Percentiles rank a stretch among this genome's conserved stretches.
Evolutionary conservation across 768 basidiomycete species (phyloP).

Genomic region (Fistulinella prunicolor): DNA sequence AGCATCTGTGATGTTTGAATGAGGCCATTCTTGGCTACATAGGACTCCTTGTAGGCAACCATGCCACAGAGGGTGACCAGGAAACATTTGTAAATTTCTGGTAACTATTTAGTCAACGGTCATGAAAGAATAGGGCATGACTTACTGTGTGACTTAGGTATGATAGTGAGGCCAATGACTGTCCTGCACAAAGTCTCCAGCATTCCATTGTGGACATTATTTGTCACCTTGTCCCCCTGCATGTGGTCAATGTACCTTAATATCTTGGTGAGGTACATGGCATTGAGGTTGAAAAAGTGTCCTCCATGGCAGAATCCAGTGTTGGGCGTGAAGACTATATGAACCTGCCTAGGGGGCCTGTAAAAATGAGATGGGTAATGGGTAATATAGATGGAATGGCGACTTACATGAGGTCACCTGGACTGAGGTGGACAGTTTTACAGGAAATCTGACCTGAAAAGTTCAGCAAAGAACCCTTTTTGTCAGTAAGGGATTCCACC

Average conservation of each 20-base stretch:
- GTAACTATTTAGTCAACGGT: too few relatives aligned
- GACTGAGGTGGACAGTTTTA: not conserved
- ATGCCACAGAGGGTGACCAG: not conserved
- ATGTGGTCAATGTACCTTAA: not conserved
- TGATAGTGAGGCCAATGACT: not conserved
- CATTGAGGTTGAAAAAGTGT: slow-evolving; percentile 7
- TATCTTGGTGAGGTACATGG: not conserved
- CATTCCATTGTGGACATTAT: not conserved
- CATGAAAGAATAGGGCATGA: not conserved
- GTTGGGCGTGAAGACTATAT: slow-evolving; percentile 4
- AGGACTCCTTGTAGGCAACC: not conserved
- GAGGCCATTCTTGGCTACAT: too few relatives aligned
- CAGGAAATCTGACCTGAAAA: not conserved
- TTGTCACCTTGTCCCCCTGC: not conserved
- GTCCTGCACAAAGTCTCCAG: not conserved
- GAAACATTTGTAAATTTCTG: not conserved
- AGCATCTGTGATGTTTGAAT: too few relatives aligned
- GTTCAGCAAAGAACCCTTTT: too few relatives aligned
- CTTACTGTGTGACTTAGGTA: not conserved
- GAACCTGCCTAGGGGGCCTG: slow-evolving; percentile 2
- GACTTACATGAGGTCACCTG: not conserved
- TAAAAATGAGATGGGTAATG: too few relatives aligned
- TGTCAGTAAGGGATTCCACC: too few relatives aligned
- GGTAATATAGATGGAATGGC: not conserved
- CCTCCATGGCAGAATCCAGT: slow-evolving; percentile 1